A percentile compares a stretch with the other conserved stretches of the same genome.
phyloP scores from a whole-genome alignment of 345 rosid species.

The Leavenworthia alabamica region DNA sequence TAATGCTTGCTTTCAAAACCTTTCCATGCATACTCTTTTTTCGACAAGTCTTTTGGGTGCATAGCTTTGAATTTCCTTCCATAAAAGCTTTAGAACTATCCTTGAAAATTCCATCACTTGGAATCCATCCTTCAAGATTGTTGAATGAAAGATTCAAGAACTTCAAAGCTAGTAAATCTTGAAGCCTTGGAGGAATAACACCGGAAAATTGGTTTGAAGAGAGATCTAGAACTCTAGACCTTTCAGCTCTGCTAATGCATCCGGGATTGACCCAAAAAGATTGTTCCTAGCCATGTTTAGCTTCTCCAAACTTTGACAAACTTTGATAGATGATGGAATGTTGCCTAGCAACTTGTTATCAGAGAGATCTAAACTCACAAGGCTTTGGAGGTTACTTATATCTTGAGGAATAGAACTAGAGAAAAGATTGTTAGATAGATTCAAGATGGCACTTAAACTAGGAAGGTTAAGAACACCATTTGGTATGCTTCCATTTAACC shows the following conservation, averaged over 20 bases:
- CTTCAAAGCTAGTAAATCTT: conserved; percentile 30
- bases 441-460: conserved; percentile 34
- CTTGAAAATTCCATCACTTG: conserved; percentile 25
- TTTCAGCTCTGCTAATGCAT: conserved; percentile 28
- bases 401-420: conserved; percentile 36
- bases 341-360: conserved; percentile 36
- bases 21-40: neutral
- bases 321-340: conserved; percentile 35
- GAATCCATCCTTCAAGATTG: conserved; percentile 39
- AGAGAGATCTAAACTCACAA: conserved; percentile 42
- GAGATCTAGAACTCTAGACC: conserved; percentile 42
- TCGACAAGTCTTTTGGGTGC: conserved; percentile 11
- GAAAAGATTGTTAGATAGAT: conserved; percentile 39
- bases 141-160: conserved; percentile 47
- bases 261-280: conserved; percentile 39
- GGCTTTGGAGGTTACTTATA: conserved; percentile 27
- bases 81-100: conserved; percentile 26
- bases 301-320: conserved; percentile 44
- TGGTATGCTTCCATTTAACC: conserved; percentile 40
- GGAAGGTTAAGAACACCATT: conserved; percentile 37
- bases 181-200: conserved; percentile 35
- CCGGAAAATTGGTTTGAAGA: conserved; percentile 46
- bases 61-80: conserved; percentile 37
- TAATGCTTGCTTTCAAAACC: conserved; percentile 12
- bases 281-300: conserved; percentile 36